Conservation (phyloP, 495 filamentous ascomycete species). For the Pseudomonodictys pantanalensis region DNA sequence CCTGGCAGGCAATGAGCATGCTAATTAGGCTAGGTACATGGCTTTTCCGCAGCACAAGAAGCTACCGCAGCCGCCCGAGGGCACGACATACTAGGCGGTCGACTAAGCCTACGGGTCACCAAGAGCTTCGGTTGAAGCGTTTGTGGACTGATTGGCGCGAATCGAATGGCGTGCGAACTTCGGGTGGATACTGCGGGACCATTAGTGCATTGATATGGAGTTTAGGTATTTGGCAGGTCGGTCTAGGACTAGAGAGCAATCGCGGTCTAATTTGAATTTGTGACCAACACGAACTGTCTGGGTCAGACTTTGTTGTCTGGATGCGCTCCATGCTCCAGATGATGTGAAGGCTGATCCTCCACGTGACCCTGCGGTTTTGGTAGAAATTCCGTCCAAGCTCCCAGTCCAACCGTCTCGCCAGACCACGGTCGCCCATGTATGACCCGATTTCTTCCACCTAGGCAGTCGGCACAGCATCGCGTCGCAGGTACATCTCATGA, state of each 20-base stretch:
- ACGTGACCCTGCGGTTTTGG: neutral
- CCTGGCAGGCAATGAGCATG: neutral
- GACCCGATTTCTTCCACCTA: slow-evolving; percentile 30
- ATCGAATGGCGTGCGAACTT: too few relatives aligned
- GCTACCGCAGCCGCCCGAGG: slow-evolving; percentile 88
- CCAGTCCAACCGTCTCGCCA: too few relatives aligned
- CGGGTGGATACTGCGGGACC: too few relatives aligned
- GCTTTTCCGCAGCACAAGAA: slow-evolving; percentile 92
- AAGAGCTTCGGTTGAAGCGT: neutral
- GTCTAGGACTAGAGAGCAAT: slow-evolving; percentile 13
- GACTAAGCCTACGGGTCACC: neutral
- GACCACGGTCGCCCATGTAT: too few relatives aligned
- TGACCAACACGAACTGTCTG: neutral
- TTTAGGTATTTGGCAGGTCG: slow-evolving; percentile 11
- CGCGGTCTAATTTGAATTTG: neutral
- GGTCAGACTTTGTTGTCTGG: too few relatives aligned
- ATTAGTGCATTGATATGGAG: slow-evolving; percentile 30
- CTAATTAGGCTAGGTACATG: slow-evolving; percentile 69
- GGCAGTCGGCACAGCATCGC: slow-evolving; percentile 22
- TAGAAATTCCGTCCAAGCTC: neutral
- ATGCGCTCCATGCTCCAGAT: neutral
- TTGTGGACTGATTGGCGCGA: too few relatives aligned
- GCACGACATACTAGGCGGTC: slow-evolving; percentile 57
- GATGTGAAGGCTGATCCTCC: neutral
- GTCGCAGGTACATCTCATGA: slow-evolving; percentile 25